phyloP scores from a whole-genome alignment of 192 early-diverging fungal species.

The Obelidium mucronatum region DNA sequence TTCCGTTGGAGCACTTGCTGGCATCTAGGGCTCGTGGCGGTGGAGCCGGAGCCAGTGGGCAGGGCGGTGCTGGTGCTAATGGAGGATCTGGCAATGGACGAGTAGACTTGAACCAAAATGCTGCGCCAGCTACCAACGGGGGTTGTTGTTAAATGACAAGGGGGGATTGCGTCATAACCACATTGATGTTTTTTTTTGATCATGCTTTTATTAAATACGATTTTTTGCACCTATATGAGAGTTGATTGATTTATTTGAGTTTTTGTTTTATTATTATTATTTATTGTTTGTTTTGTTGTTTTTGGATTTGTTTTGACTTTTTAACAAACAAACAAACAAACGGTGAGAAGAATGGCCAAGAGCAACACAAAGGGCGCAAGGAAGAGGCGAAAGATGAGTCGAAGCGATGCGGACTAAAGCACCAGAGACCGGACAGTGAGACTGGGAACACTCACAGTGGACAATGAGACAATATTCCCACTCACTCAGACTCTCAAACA shows the following conservation, averaged over 20 bases:
- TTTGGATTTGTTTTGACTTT: neutral
- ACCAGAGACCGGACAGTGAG: too few relatives aligned
- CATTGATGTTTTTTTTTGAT: neutral
- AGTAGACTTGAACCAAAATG: conserved; percentile 50
- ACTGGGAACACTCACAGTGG: too few relatives aligned
- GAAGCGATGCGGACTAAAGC: too few relatives aligned
- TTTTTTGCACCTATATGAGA: neutral
- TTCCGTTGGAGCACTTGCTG: conserved; percentile 59
- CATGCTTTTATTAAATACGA: too few relatives aligned
- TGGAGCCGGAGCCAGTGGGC: neutral
- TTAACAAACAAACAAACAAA: neutral
- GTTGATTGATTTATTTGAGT: neutral
- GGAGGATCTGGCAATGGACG: conserved; percentile 37
- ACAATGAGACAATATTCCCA: too few relatives aligned
- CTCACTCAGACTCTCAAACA: too few relatives aligned
- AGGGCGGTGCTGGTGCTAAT: conserved; percentile 29
- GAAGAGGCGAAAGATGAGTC: too few relatives aligned
- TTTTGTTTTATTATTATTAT: neutral
- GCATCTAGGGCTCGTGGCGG: conserved; percentile 46
- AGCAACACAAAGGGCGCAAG: too few relatives aligned
- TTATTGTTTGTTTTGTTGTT: neutral
- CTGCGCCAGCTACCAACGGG: conserved; percentile 21
- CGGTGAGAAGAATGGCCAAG: too few relatives aligned
- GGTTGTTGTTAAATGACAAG: conserved; percentile 28
- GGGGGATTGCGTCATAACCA: neutral